These are phyloP conservation scores for Hirsutella minnesotensis DNA, from an alignment of 2,329 filamentous ascomycete species.

Conservation along the genomic window DNA sequence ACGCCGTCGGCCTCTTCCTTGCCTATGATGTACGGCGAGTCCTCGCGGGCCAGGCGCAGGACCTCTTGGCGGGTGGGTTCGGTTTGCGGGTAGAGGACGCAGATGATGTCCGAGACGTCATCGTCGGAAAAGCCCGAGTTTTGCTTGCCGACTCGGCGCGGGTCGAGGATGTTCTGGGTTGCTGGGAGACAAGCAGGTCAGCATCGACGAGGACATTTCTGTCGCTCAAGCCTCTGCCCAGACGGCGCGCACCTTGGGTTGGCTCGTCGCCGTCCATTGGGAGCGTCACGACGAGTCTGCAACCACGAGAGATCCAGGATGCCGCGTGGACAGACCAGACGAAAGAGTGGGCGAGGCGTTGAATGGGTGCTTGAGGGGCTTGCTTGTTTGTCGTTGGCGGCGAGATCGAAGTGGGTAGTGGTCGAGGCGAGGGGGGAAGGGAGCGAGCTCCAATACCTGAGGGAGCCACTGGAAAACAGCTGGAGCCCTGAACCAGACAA, in stretches of 20 bases:
- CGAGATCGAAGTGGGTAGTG: not conserved
- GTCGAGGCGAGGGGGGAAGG: not conserved
- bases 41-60: conserved; percentile 32
- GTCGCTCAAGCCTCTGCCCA: too few species aligned
- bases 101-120: conserved; percentile 80
- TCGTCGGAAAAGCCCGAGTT: conserved; percentile 73
- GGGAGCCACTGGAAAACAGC: too few species aligned
- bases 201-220: not conserved
- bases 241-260: conserved; percentile 24
- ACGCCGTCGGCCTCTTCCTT: conserved; percentile 36
- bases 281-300: conserved; percentile 13
- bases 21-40: conserved; percentile 37
- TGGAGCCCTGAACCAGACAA: too few species aligned
- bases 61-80: conserved; percentile 61
- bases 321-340: not conserved
- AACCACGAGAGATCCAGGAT: not conserved
- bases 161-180: conserved; percentile 50
- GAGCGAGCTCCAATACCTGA: not conserved
- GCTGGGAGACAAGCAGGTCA: conserved; percentile 4
- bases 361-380: not conserved
- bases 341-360: not conserved
- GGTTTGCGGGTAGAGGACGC: conserved; percentile 73
- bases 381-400: not conserved
- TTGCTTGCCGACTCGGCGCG: conserved; percentile 64
- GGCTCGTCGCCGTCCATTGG: conserved; percentile 33